Evolutionary conservation across 2,329 filamentous ascomycete genomes (phyloP).

Genomic region (Plenodomus lindquistii): DNA sequence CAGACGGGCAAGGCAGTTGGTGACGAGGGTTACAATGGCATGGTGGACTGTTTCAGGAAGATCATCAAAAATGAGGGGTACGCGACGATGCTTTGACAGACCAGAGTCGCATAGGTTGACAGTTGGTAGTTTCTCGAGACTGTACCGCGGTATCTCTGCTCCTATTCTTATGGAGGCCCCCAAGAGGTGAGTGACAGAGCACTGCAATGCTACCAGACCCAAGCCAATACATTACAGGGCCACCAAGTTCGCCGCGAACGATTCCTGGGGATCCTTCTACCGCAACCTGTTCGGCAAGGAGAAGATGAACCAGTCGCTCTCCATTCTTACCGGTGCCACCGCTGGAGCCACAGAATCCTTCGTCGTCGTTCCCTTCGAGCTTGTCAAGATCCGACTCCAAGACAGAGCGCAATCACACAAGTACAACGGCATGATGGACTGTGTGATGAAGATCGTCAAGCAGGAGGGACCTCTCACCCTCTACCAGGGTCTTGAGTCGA

Average conservation of each 20-base stretch:
- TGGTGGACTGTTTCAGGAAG: slow-evolving; percentile 97
- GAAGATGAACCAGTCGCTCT: slow-evolving; percentile 90
- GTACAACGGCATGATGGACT: slow-evolving; percentile 81
- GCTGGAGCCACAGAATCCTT: slow-evolving; percentile 95
- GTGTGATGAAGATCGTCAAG: slow-evolving; percentile 78
- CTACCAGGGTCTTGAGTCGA: slow-evolving; percentile 96
- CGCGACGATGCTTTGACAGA: slow-evolving; percentile 2
- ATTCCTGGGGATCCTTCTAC: slow-evolving; percentile 96
- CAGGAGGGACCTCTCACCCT: slow-evolving; percentile 83
- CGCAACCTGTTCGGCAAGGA: slow-evolving; percentile 79
- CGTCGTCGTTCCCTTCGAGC: slow-evolving; percentile 96
- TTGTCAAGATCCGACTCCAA: slow-evolving; percentile 97
- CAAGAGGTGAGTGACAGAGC: slow-evolving; percentile 61
- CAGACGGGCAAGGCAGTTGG: slow-evolving; percentile 75
- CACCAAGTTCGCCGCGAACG: slow-evolving; percentile 98
- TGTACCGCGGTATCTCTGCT: slow-evolving; percentile 94
- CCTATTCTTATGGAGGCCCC: slow-evolving; percentile 98
- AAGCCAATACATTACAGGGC: slow-evolving; percentile 58
- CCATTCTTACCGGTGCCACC: slow-evolving; percentile 89
- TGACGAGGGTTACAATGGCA: slow-evolving; percentile 89
- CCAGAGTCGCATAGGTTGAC: slow-evolving; percentile 14
- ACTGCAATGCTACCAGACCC: not conserved
- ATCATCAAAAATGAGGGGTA: slow-evolving; percentile 96
- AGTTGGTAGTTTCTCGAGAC: slow-evolving; percentile 70
- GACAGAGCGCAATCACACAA: slow-evolving; percentile 91